Base-by-base conservation (phyloP, 2,329 filamentous ascomycete genomes). In the Keithomyces neogunnii region DNA sequence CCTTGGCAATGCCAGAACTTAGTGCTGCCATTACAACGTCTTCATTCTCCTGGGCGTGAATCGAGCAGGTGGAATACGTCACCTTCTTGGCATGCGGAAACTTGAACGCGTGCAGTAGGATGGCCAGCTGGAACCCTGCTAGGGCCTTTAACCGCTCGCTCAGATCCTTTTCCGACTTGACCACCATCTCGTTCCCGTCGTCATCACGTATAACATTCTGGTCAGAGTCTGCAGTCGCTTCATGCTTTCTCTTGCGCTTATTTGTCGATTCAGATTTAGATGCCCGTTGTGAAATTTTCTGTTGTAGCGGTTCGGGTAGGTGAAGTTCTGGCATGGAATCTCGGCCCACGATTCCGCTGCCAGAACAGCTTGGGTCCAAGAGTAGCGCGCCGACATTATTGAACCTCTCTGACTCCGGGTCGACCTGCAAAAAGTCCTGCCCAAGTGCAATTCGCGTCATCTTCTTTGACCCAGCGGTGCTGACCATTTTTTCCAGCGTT, bases 341-440 rank as follows among this genome's bases (percentile, higher is more conserved):
- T 26, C 93, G 80, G 2, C 91, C 89, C 29, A 96, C 82, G 51
- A 99, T 99, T 1, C 93, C 93, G 63, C 89, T 96, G 0, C 93
- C 93, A 1, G 91, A 96, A 65, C 93, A 99, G 64, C 89, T 96
- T 0, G 93, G 93, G 64, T 99, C 93, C 2, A 99, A 77, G 0
- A 99, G 75, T 40, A 99, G 73, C 6, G 86, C 86, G 0, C 83
- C 81, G n/a, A 96, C 89, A n/a, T 81, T 72, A 45, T 70, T 69
- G 61, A 85, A 92, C 45, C 78, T 74, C 3, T 73, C 66, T 1
- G 80, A 76, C 1, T 68, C 58, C 0, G 90, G 88, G 53, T 92
- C 79, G 4, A 89, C 77, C 49, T 82, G 84, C 11, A 96, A 69
- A 60, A 97, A 97, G 65, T 99, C 91, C 60, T 89, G 82, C 0